Conservation (phyloP, 225 moss, liverwort and hornwort genomes). For the Takakia lepidozioides region DNA sequence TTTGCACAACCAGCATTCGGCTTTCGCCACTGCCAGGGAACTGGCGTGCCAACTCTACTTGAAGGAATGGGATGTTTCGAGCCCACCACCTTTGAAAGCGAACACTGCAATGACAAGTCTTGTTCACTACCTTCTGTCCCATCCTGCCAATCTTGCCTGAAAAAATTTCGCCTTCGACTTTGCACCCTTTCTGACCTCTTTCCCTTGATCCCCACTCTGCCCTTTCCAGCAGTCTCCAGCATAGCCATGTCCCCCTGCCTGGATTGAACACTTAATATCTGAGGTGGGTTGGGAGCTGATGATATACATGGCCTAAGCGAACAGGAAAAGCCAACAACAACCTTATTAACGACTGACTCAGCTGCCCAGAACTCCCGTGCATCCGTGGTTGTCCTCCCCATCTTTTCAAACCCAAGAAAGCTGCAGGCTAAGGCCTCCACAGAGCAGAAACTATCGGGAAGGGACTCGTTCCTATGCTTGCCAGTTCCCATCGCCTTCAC, state of each 20-base stretch:
- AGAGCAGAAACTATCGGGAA: not conserved
- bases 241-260: constrained; percentile 3
- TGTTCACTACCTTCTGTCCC: not conserved
- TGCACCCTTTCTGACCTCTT: constrained; percentile 5
- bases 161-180: constrained; percentile 1
- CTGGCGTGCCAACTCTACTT: not conserved
- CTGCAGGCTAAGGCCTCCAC: constrained; percentile 1
- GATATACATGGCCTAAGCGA: not conserved
- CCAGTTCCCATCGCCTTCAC: too few relatives aligned
- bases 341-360: not conserved
- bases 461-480: not conserved
- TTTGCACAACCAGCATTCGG: not conserved
- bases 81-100: not conserved
- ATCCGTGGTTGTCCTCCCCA: constrained; percentile 4
- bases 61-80: constrained; percentile 4
- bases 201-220: constrained; percentile 1
- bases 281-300: not conserved
- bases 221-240: constrained; percentile 3
- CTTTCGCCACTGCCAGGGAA: not conserved
- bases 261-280: not conserved
- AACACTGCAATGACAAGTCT: not conserved
- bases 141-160: constrained; percentile 3
- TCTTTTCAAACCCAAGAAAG: constrained; percentile 2
- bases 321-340: not conserved
- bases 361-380: not conserved